Evolutionary conservation across 306 rosid species (phyloP), one percentile per base, ranked within the genome.

Genomic region (Hippophae rhamnoides): DNA sequence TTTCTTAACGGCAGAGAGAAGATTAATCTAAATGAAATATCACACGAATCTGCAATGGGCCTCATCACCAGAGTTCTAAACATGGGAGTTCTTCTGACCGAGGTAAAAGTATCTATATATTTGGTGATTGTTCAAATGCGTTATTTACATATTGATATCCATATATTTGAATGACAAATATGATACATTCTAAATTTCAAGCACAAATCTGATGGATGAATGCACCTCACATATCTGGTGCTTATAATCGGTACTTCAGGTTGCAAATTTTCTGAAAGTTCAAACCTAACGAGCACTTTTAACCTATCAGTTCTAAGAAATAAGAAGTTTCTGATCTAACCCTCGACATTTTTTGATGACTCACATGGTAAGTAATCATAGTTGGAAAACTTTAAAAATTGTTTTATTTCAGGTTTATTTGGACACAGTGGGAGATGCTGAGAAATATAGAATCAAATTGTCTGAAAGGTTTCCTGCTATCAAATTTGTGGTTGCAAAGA

Each of bases 341-440:
- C 13, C 8, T 11, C 5, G 2, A 12, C 53, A 49, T 49, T n/a
- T 14, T 49, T 49, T 49, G 53, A 11, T 4, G 40, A 58, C 61
- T 13, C 26, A 23, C 14, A 66, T 65, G 44, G 31, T 65, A 56
- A 48, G 27, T 57, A 43, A 50, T 57, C 49, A 73, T 46, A 12
- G 14, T 27, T 46, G 41, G 63, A 49, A 60, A 23, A 25, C 41
- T 69, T 58, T 47, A 12, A 12, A 7, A 10, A 46, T 61, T 18
- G 64, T 50, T 63, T 43, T 52, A 53, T 77, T 77, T 70, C 89
- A 89, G 97, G 96, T 90, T 61, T 87, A 74, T 59, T 71, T 90
- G 71, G 98, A 90, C 65, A 90, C 98, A 41, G 98, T 87, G 60
- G 98, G 98, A 52, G 98, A 82, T 79, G 38, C 96, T 59, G 96